These are phyloP conservation scores for Fomitopsis betulina DNA, from an alignment of 1,284 basidiomycete genomes.

Conservation along the genomic window DNA sequence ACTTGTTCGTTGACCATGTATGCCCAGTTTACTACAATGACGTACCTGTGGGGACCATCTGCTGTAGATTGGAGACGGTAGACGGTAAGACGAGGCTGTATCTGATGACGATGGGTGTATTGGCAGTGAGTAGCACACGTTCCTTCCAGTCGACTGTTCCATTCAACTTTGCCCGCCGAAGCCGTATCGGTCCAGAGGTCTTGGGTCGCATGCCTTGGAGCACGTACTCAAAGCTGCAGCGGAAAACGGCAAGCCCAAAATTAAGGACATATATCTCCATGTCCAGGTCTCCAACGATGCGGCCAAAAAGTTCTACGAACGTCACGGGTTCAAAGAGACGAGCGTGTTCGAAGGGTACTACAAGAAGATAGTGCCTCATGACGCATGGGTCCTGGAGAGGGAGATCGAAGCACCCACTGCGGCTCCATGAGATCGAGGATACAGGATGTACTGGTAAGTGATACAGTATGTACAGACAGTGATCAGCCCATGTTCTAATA, in stretches of 20 bases:
- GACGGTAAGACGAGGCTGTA: conserved; percentile 58
- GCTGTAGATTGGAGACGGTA: conserved; percentile 69
- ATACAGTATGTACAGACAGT: conserved; percentile 2
- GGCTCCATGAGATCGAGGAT: not conserved
- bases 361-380: conserved; percentile 74
- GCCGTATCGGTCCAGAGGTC: conserved; percentile 72
- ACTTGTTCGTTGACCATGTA: not conserved
- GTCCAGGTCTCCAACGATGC: conserved; percentile 71
- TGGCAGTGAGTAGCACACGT: conserved; percentile 54
- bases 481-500: not conserved
- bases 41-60: conserved; percentile 77
- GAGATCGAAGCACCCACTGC: conserved; percentile 21
- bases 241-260: conserved; percentile 50
- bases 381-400: conserved; percentile 77
- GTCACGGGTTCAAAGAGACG: conserved; percentile 67
- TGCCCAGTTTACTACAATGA: conserved; percentile 78
- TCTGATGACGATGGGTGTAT: conserved; percentile 81
- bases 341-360: conserved; percentile 70
- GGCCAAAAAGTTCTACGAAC: conserved; percentile 75
- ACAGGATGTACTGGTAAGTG: conserved; percentile 1
- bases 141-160: conserved; percentile 9
- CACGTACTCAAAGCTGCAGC: conserved; percentile 59
- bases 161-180: conserved; percentile 23
- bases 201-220: conserved; percentile 67
- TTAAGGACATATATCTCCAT: conserved; percentile 70